Base-by-base conservation (phyloP, 768 basidiomycete genomes). In the Psilocybe subaeruginosa region DNA sequence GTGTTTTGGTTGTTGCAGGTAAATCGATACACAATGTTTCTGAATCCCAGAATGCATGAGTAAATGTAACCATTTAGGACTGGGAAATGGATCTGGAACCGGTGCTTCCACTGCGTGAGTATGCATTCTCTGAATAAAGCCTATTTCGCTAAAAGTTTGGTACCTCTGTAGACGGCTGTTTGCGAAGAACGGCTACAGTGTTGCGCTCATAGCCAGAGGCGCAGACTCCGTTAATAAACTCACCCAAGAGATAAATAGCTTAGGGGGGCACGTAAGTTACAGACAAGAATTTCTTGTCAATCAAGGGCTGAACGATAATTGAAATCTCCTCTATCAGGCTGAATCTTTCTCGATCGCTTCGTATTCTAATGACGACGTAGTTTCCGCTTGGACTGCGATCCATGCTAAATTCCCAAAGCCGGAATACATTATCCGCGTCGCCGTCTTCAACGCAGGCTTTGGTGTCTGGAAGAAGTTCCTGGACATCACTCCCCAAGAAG, bases 391-490 rank as follows among this genome's bases (percentile, higher is more conserved):
- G 74, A 61, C 67, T 3, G 69, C 76, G 14, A 78, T 88, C 66
- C 82, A 81, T 39, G 54, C 70, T 12, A 76, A 66, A 6, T 88
- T 79, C 66, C 76, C 82, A 0, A 76, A 77, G 51, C 81, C 85
- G 2, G 72, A 79, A 31, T 82, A 80, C 61, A 76, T 76, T 30
- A 79, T 91, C 43, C 84, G 83, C 11, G 86, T 80, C 2, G 88
- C 88, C 0, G 66, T 92, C 11, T 92, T 83, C 75, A 92, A 92
- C 67, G 82, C 78, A 2, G 88, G 77, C 0, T 70, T 80, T 35
- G 81, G 80, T 2, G 71, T 85, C 11, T 90, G 84, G 81, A 90
- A 89, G 72, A 80, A 82, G 1, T 92, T 91, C 79, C 74, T 92
- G 29, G 80, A 88, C 11, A 68, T 89, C 23, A 87, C 84, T 0